phyloP scores from a whole-genome alignment of 2,329 filamentous ascomycete species.

The Apiospora saccharicola region DNA sequence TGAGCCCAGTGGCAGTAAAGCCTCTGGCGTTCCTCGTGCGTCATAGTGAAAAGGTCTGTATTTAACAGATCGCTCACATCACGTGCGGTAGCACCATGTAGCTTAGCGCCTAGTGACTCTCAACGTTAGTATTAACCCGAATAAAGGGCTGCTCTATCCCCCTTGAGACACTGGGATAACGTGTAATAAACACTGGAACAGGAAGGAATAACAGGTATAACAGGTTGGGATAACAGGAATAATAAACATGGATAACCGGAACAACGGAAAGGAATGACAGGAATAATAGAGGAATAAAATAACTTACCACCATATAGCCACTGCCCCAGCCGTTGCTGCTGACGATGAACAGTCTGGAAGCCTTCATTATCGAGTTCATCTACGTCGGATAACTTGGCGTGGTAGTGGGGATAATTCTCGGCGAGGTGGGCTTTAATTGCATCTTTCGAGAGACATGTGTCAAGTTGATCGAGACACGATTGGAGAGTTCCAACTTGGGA shows the following conservation, averaged over 20 bases:
- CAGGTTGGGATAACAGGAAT: too few relatives aligned
- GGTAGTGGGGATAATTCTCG: conserved; percentile 32
- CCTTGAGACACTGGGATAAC: too few relatives aligned
- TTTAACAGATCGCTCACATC: conserved; percentile 27
- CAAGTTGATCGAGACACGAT: background rate
- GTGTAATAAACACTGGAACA: too few relatives aligned
- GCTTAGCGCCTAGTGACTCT: too few relatives aligned
- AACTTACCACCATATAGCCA: conserved; percentile 33
- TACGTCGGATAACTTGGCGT: conserved; percentile 39
- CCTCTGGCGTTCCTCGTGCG: conserved; percentile 32
- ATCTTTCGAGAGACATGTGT: conserved; percentile 16
- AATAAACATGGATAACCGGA: too few relatives aligned
- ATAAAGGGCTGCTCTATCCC: too few relatives aligned
- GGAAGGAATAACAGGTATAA: too few relatives aligned
- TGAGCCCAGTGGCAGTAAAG: conserved; percentile 43
- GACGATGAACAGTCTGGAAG: conserved; percentile 34
- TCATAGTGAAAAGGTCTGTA: conserved; percentile 34
- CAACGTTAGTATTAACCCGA: too few relatives aligned
- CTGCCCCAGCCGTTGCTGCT: conserved; percentile 30
- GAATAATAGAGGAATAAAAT: too few relatives aligned
- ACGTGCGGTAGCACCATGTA: conserved; percentile 14
- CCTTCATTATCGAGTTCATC: conserved; percentile 35
- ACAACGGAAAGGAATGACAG: too few relatives aligned
- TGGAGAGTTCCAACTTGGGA: conserved; percentile 18
- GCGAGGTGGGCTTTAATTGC: conserved; percentile 35